Conservation (phyloP, 305 asterid species). For the Solanum aculeatissimum region DNA sequence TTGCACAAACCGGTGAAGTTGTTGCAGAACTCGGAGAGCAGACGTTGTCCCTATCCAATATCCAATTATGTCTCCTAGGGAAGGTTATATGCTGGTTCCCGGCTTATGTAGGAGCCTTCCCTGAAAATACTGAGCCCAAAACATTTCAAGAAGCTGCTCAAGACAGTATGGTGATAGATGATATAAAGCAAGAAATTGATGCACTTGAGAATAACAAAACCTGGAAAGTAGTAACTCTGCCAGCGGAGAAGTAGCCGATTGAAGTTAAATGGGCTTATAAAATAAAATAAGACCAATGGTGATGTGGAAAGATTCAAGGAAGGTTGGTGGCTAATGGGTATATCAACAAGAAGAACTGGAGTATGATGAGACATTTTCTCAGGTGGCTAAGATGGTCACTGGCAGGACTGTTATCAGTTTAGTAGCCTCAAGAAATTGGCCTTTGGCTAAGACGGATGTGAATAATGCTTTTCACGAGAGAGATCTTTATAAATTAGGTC, state of each 20-base stretch:
- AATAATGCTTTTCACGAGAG: neutral
- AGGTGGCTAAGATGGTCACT: neutral
- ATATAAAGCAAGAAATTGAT: neutral
- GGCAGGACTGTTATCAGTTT: neutral
- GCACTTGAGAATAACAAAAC: neutral
- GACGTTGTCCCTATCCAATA: neutral
- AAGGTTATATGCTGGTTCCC: neutral
- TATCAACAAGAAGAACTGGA: neutral
- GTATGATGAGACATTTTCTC: neutral
- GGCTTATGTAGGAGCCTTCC: neutral
- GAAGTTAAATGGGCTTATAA: neutral
- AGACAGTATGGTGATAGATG: neutral
- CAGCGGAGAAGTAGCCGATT: neutral
- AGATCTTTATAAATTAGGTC: neutral
- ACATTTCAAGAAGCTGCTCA: neutral
- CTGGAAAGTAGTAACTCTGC: neutral
- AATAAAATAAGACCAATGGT: neutral
- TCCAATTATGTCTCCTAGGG: neutral
- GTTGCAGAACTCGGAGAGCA: neutral
- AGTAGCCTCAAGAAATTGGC: neutral
- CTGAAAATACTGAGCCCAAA: neutral
- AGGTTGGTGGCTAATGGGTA: neutral
- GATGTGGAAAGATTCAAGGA: neutral
- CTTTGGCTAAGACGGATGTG: neutral
- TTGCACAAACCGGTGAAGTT: neutral